These are phyloP conservation scores for Xylaria cubensis DNA, from an alignment of 495 filamentous ascomycete species.

Conservation along the genomic window DNA sequence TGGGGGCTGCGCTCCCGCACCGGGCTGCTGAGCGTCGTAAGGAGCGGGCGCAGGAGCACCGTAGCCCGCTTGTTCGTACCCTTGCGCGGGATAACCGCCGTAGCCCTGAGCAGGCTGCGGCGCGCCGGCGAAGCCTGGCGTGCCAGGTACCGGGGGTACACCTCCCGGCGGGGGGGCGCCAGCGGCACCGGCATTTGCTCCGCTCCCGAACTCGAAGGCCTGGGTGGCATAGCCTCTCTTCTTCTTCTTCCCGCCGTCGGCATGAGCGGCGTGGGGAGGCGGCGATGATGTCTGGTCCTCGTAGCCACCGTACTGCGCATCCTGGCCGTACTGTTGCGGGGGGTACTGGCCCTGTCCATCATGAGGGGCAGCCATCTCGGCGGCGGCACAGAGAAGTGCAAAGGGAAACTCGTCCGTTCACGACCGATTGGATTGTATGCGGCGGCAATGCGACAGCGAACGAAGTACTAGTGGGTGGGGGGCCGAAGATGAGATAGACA, in stretches of 20 bases:
- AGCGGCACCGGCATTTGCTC: conserved; percentile 78
- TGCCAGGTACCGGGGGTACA: conserved; percentile 28
- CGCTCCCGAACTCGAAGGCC: conserved; percentile 90
- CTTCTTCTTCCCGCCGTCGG: conserved; percentile 70
- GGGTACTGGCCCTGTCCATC: conserved; percentile 65
- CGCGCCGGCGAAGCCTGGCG: conserved; percentile 44
- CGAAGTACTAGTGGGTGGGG: not conserved
- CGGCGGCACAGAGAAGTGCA: conserved; percentile 30
- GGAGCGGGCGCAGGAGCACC: conserved; percentile 51
- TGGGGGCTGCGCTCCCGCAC: conserved; percentile 44
- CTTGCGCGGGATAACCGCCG: conserved; percentile 67
- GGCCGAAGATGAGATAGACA: not conserved
- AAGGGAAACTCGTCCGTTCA: conserved; percentile 9
- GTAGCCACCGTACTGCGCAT: conserved; percentile 48
- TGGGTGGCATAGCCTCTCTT: conserved; percentile 92
- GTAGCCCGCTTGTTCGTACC: conserved; percentile 63
- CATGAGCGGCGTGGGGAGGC: conserved; percentile 45
- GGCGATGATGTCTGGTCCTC: conserved; percentile 44
- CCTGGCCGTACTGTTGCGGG: conserved; percentile 67
- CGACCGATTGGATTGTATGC: not conserved
- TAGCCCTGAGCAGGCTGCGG: conserved; percentile 51
- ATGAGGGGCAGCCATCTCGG: conserved; percentile 62
- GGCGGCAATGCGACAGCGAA: conserved; percentile 3
- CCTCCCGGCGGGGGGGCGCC: conserved; percentile 41
- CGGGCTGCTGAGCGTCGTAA: conserved; percentile 57